Evolutionary conservation across 1,284 basidiomycete species (phyloP).

Genomic region (Marasmius fiardii): DNA sequence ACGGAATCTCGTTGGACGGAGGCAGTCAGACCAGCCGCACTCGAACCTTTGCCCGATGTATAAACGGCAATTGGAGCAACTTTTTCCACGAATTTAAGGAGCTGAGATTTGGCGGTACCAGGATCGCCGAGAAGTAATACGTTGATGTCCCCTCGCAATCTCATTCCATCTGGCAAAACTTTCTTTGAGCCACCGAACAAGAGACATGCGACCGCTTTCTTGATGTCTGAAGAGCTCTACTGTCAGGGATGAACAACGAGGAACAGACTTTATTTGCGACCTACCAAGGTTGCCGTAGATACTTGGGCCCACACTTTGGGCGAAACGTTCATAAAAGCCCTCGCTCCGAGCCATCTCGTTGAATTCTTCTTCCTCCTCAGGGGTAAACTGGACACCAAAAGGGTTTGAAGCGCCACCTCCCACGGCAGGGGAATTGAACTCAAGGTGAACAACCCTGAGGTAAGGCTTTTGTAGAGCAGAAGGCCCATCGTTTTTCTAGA

Average conservation of each 20-base stretch:
- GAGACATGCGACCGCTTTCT: constrained; percentile 94
- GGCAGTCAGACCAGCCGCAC: constrained; percentile 96
- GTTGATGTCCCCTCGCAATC: constrained; percentile 97
- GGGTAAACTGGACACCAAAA: constrained; percentile 84
- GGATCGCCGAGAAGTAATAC: constrained; percentile 96
- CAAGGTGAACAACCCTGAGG: constrained; percentile 90
- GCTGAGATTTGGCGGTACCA: constrained; percentile 96
- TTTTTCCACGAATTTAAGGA: constrained; percentile 99
- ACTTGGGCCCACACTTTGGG: constrained; percentile 93
- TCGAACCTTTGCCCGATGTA: constrained; percentile 97
- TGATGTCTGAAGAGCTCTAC: constrained; percentile 70
- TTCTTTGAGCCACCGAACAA: constrained; percentile 99
- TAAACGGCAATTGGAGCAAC: constrained; percentile 98
- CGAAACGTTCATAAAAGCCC: constrained; percentile 92
- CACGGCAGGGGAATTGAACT: constrained; percentile 76
- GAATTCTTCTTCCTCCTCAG: constrained; percentile 98
- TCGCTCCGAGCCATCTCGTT: constrained; percentile 86
- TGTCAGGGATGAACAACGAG: constrained; percentile 6
- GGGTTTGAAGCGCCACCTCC: constrained; percentile 69
- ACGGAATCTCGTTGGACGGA: constrained; percentile 94
- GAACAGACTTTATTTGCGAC: constrained; percentile 24
- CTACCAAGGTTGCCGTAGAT: constrained; percentile 92
- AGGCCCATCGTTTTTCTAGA: constrained; percentile 70
- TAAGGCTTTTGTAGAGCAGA: constrained; percentile 94
- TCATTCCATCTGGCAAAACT: constrained; percentile 96